These are phyloP conservation scores for Canavalia ensiformis DNA, from an alignment of 306 rosid genomes.

Conservation along the genomic window DNA sequence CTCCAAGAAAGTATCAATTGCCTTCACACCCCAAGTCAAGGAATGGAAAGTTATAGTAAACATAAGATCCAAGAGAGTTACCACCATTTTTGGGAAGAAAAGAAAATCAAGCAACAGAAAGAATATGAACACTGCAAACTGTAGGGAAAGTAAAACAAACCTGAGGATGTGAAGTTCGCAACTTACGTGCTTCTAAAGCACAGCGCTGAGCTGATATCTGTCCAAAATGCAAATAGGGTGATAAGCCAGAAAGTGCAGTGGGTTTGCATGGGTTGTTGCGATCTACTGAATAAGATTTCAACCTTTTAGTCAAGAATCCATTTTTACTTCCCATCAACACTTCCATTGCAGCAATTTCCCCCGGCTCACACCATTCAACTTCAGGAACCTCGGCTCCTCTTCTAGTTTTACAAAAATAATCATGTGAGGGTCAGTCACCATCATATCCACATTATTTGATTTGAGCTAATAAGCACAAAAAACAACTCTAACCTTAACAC, in stretches of 20 bases:
- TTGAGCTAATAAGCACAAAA: neutral
- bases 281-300: constrained; percentile 70
- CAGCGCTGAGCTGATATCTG: constrained; percentile 91
- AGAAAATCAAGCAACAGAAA: constrained; percentile 25
- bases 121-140: neutral
- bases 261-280: constrained; percentile 84
- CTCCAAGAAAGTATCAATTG: constrained; percentile 82
- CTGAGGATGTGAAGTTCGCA: constrained; percentile 64
- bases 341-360: constrained; percentile 86
- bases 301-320: constrained; percentile 92
- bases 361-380: constrained; percentile 88
- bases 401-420: constrained; percentile 51
- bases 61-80: constrained; percentile 16
- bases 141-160: constrained; percentile 55
- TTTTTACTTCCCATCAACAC: constrained; percentile 78
- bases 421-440: constrained; percentile 23
- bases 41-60: constrained; percentile 5
- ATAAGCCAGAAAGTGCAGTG: constrained; percentile 80
- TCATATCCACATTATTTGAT: neutral
- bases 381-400: constrained; percentile 92
- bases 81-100: constrained; percentile 13
- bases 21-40: constrained; percentile 62
- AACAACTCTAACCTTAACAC: constrained; percentile 77
- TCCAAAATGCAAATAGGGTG: constrained; percentile 97
- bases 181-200: constrained; percentile 84